These are phyloP conservation scores for Pyrenochaeta sp. DNA, from an alignment of 2,329 filamentous ascomycete genomes.

Conservation along the genomic window DNA sequence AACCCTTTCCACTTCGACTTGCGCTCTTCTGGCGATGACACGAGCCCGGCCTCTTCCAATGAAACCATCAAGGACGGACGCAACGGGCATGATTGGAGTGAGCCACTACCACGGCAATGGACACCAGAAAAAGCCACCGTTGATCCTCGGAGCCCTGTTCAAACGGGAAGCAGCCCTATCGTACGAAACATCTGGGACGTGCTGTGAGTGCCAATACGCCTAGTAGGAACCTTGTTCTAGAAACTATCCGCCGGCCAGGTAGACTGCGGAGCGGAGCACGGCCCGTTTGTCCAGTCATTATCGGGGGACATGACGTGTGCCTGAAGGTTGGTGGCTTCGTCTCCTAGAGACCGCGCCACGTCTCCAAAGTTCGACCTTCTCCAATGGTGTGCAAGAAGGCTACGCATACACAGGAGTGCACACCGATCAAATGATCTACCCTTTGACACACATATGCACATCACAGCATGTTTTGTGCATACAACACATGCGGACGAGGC, in stretches of 20 bases:
- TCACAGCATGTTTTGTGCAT: not conserved
- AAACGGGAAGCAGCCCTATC: constrained; percentile 77
- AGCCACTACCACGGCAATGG: constrained; percentile 43
- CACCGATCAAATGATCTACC: not conserved
- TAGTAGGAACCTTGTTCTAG: not conserved
- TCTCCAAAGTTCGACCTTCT: constrained; percentile 11
- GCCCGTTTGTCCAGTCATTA: not conserved
- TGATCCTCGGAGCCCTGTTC: constrained; percentile 78
- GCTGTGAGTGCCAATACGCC: constrained; percentile 59
- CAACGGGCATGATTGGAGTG: constrained; percentile 37
- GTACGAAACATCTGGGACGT: constrained; percentile 80
- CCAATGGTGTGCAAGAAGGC: constrained; percentile 7
- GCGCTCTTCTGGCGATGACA: constrained; percentile 30
- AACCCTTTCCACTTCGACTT: constrained; percentile 51
- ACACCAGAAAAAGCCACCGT: constrained; percentile 67
- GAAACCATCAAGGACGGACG: constrained; percentile 42
- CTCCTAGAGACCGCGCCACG: constrained; percentile 6
- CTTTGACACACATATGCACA: not conserved
- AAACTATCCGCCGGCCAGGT: not conserved
- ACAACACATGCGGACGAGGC: not conserved
- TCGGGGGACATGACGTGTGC: constrained; percentile 2
- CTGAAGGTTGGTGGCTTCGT: constrained; percentile 9
- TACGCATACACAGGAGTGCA: constrained; percentile 8
- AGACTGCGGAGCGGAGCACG: not conserved
- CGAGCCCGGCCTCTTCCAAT: constrained; percentile 43